Base-by-base conservation (phyloP, 768 basidiomycete genomes). In the Trametes sanguinea region DNA sequence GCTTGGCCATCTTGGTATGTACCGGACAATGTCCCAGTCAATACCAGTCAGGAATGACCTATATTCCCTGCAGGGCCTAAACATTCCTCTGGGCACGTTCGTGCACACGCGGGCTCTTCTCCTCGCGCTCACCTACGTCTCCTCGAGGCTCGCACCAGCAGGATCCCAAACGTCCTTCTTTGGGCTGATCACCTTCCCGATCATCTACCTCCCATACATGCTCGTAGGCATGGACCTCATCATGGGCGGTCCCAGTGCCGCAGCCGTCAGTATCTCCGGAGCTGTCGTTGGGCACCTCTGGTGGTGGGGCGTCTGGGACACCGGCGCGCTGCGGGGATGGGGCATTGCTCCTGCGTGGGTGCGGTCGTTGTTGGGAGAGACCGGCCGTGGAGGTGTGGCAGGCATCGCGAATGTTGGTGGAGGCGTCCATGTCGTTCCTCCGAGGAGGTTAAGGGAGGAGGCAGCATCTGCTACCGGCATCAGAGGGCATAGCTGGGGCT, bases 251-350 rank as follows among this genome's bases (percentile, higher is more conserved):
- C 83, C 86, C 0, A 42, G 61, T 1, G 83, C 80, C 3, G 89
- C 86, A 4, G 82, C 84, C 6, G 68, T 77, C 30, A 76, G 81
- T 29, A 71, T 92, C 51, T 86, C 87, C 0, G 94, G 94, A 7
- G 81, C 89, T 37, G 80, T 91, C 35, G 82, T 87, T 2, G 93
- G 93, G 0, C 92, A 95, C 70, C 71, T 83, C 8, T 94, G 91
- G 89, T 92, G 88, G 86, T 90, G 86, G 86, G 70, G 76, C 29
- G 79, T 91, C 7, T 86, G 80, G 82, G 83, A 29, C 75, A 76
- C 35, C 76, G 73, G 16, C 70, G 78, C n/a, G 80, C 71, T 67
- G 68, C 81, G 30, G 72, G 71, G 6, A 79, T 79, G 71, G 58
- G 84, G 75, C n/a, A 73, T 65, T 47, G 89, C 88, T 27, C 89